Percentiles rank a stretch among this genome's conserved stretches.
These are phyloP conservation scores for Neostapfia colusana DNA, from an alignment of 176 grass and related monocot genomes.

Conservation along the genomic window DNA sequence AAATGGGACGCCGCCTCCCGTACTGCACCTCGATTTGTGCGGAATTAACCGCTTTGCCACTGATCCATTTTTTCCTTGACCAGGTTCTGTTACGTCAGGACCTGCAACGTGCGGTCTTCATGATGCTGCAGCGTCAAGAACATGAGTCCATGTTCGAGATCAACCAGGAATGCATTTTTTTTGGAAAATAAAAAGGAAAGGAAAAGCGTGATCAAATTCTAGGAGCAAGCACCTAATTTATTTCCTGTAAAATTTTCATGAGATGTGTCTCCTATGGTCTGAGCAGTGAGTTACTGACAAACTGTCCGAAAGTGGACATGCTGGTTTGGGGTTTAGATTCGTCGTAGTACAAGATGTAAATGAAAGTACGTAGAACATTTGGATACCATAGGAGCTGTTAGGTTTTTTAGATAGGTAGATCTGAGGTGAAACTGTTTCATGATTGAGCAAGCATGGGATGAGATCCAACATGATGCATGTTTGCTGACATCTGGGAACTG, in stretches of 20 bases:
- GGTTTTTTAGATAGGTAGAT: constrained; percentile 2
- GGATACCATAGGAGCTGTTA: not conserved
- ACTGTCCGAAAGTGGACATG: not conserved
- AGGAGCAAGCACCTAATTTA: not conserved
- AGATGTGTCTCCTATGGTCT: not conserved
- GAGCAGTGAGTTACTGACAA: not conserved
- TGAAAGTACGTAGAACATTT: not conserved
- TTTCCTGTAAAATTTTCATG: not conserved
- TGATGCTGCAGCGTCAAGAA: constrained; percentile 34
- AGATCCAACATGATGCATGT: constrained; percentile 3
- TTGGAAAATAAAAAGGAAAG: not conserved
- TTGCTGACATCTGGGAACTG: not conserved
- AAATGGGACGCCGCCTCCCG: not conserved
- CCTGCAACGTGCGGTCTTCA: constrained; percentile 27
- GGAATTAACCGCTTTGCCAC: constrained; percentile 20
- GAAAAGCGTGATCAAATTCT: not conserved
- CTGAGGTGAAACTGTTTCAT: not conserved
- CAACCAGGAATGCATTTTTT: not conserved
- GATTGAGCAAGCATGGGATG: not conserved
- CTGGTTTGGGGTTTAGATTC: not conserved
- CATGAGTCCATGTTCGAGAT: constrained; percentile 34
- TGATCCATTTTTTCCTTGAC: not conserved
- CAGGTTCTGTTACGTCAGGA: constrained; percentile 26
- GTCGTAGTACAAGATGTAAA: not conserved
- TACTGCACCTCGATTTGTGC: constrained; percentile 3